phyloP scores from a whole-genome alignment of 257 asterid genomes.

The Sherardia arvensis region DNA sequence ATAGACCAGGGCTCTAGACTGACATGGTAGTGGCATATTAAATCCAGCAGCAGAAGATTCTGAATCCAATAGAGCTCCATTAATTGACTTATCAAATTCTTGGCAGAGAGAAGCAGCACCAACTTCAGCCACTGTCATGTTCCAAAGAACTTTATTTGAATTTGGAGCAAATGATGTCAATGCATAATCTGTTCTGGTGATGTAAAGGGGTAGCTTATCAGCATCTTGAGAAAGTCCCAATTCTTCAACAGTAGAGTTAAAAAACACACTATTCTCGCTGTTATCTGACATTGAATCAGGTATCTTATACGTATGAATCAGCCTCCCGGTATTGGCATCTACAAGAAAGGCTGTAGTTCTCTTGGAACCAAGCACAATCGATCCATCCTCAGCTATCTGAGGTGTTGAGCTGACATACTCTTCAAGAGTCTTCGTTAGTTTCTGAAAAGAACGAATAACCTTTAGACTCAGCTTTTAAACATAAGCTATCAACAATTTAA shows the following conservation, averaged over 20 bases:
- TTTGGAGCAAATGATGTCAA: constrained; percentile 72
- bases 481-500: background rate
- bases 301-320: constrained; percentile 40
- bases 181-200: constrained; percentile 85
- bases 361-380: constrained; percentile 80
- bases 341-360: constrained; percentile 60
- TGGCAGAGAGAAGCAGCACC: constrained; percentile 83
- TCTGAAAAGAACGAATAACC: constrained; percentile 29
- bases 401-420: constrained; percentile 88
- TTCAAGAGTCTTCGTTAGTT: constrained; percentile 70
- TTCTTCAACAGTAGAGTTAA: constrained; percentile 31
- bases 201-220: constrained; percentile 53
- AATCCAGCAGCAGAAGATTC: constrained; percentile 44
- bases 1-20: constrained; percentile 64
- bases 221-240: constrained; percentile 32
- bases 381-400: constrained; percentile 91
- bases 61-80: constrained; percentile 27
- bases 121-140: constrained; percentile 82
- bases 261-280: constrained; percentile 20
- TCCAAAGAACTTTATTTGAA: constrained; percentile 77
- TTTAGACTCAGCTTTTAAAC: too few relatives aligned
- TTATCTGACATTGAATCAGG: constrained; percentile 28
- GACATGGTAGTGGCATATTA: constrained; percentile 80
- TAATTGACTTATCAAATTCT: constrained; percentile 37
- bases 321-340: constrained; percentile 72